phyloP scores from a whole-genome alignment of 148 eudicot species.

The Silene latifolia region DNA sequence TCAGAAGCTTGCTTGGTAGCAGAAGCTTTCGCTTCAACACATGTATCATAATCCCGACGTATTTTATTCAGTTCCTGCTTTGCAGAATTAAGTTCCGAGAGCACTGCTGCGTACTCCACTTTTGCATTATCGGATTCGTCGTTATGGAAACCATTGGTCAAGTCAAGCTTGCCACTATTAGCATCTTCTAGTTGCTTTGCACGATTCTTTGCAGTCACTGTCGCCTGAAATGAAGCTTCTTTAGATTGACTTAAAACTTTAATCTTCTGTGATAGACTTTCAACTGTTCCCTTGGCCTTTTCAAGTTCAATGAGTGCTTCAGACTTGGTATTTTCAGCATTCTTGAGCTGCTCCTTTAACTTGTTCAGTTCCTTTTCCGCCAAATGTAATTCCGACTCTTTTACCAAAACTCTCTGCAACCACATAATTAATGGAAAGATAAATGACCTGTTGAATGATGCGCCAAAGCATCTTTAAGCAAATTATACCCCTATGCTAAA shows the following conservation, averaged over 20 bases:
- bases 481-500: not conserved
- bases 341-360: slow-evolving; percentile 64
- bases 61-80: slow-evolving; percentile 60
- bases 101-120: slow-evolving; percentile 38
- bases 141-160: slow-evolving; percentile 30
- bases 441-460: not conserved
- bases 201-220: slow-evolving; percentile 48
- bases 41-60: slow-evolving; percentile 49
- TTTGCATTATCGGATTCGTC: slow-evolving; percentile 43
- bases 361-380: slow-evolving; percentile 76
- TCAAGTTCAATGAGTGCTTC: slow-evolving; percentile 79
- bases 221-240: slow-evolving; percentile 46
- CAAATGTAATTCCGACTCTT: slow-evolving; percentile 69
- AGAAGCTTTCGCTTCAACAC: slow-evolving; percentile 44
- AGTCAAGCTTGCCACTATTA: slow-evolving; percentile 20
- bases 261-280: slow-evolving; percentile 56
- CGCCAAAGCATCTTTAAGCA: not conserved
- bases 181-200: slow-evolving; percentile 50
- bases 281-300: slow-evolving; percentile 55
- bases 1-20: slow-evolving; percentile 53
- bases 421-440: slow-evolving; percentile 2
- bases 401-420: slow-evolving; percentile 67
- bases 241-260: slow-evolving; percentile 48
- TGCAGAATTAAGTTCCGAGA: slow-evolving; percentile 57
- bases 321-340: slow-evolving; percentile 73